Evolutionary conservation across 1,139 yeast species (phyloP), one percentile per base, ranked within the genome.

Genomic region (Citeromyces hawaiiensis): DNA sequence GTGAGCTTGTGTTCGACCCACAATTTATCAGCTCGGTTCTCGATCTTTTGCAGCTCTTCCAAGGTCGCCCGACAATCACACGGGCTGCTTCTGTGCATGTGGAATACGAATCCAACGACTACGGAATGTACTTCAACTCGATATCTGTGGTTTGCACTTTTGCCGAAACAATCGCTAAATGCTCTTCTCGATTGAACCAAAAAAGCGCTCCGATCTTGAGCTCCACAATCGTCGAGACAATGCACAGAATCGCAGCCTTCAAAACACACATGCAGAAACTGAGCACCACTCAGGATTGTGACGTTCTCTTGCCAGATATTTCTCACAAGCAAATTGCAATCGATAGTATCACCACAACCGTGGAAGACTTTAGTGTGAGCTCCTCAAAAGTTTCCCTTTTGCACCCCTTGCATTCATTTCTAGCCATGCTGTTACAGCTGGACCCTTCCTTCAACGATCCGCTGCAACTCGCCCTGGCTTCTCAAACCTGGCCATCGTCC

Each of bases 31-130:
- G 59, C 2, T 75, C 64, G 49, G 71, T 78, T 3, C 75, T 79
- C 45, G 91, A 76, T 52, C 72, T 79, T 40, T 57, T 82, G 39
- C 66, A 71, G 19, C 63, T 85, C 21, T 86, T 88, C 53, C 95
- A 88, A 56, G 93, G 94, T 2, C 70, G 77, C 39, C 83, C 94
- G 1, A 80, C 83, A 0, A 61, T 86, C 50, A 71, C 68, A 47
- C 67, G 97, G 45, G 95, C 86, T 52, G 73, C 76, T n/a, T 67
- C 71, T 11, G 77, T 75, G 43, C 98, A 91, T 55, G 86, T 91
- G 10, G 96, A 88, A 53, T 91, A 83, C 53, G 98, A 91, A 53
- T 79, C 79, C 37, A 86, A 85, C 16, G 87, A 83, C 40, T 88
- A 91, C 66, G 78, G 91, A 0, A 73, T 83, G 0, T 85, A 76